Conservation (phyloP, 371 early-diverging fungal species). For the Syncephalastrum sp. region DNA sequence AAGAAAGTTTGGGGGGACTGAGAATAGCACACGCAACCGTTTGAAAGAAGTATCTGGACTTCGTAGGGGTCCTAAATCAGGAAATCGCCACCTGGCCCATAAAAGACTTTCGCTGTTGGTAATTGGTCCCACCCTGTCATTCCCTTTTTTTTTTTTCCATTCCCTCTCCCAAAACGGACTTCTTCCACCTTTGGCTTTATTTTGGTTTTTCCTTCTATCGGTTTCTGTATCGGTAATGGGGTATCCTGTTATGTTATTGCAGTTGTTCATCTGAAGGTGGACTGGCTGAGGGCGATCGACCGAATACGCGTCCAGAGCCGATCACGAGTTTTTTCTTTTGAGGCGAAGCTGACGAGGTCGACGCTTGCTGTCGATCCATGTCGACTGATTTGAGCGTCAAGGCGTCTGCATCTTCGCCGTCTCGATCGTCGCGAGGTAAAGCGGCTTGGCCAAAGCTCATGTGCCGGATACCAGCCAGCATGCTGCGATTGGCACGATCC, state of each 20-base stretch:
- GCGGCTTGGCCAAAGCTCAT: slow-evolving; percentile 21
- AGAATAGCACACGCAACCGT: too few relatives aligned
- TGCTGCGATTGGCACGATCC: slow-evolving; percentile 43
- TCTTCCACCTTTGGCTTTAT: background rate
- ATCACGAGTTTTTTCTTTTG: slow-evolving; percentile 13
- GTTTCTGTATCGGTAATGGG: background rate
- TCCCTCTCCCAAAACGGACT: too few relatives aligned
- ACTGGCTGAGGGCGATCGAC: slow-evolving; percentile 27
- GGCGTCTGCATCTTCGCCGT: slow-evolving; percentile 28
- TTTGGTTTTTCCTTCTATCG: background rate
- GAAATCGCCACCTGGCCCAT: too few relatives aligned
- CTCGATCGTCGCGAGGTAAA: slow-evolving; percentile 11
- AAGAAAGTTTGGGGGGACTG: too few relatives aligned
- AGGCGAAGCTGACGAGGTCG: background rate
- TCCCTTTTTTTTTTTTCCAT: too few relatives aligned
- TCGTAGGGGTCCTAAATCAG: too few relatives aligned
- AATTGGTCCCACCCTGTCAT: too few relatives aligned
- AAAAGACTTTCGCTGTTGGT: too few relatives aligned
- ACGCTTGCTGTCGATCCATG: background rate
- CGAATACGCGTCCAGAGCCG: slow-evolving; percentile 42
- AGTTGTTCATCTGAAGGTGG: slow-evolving; percentile 5
- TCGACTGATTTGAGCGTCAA: slow-evolving; percentile 35
- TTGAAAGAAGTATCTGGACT: too few relatives aligned
- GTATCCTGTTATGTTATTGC: background rate
- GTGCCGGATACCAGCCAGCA: slow-evolving; percentile 41